phyloP scores from a whole-genome alignment of 139 green algal genomes.

The Diplosphaera chodatii region DNA sequence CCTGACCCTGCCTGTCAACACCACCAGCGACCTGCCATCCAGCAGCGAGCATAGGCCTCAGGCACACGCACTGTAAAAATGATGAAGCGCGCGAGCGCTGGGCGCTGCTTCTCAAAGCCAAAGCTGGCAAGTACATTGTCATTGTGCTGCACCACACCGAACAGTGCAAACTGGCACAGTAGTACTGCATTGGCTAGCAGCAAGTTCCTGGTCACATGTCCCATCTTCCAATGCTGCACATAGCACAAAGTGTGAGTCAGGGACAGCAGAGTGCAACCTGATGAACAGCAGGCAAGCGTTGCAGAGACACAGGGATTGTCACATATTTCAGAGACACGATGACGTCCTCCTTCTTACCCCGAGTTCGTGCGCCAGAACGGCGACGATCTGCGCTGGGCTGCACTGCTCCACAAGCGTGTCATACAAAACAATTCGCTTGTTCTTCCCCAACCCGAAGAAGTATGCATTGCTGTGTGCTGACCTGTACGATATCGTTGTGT shows the following conservation, averaged over 20 bases:
- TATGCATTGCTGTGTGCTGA: conserved; percentile 82
- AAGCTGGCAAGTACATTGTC: not conserved
- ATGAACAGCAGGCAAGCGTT: too few species aligned
- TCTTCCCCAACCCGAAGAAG: conserved; percentile 82
- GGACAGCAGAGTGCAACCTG: not conserved
- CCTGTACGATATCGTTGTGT: too few species aligned
- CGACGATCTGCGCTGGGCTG: conserved; percentile 59
- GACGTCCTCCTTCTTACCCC: conserved; percentile 12
- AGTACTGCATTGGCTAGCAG: conserved; percentile 43
- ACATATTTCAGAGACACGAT: too few species aligned
- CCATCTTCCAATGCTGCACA: conserved; percentile 76
- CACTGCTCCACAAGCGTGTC: conserved; percentile 75
- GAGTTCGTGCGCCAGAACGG: conserved; percentile 87
- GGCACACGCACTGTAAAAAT: not conserved
- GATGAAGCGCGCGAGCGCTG: not conserved
- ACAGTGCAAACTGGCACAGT: conserved; percentile 65
- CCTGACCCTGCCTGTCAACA: too few species aligned
- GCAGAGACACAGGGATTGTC: too few species aligned
- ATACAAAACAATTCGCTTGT: conserved; percentile 92
- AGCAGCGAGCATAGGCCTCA: too few species aligned
- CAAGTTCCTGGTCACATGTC: conserved; percentile 73
- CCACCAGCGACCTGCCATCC: too few species aligned
- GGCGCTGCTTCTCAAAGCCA: not conserved
- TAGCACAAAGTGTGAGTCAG: not conserved
- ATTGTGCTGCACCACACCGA: conserved; percentile 33